Conservation (phyloP, 2,329 filamentous ascomycete genomes). For the Alternaria gaisen region DNA sequence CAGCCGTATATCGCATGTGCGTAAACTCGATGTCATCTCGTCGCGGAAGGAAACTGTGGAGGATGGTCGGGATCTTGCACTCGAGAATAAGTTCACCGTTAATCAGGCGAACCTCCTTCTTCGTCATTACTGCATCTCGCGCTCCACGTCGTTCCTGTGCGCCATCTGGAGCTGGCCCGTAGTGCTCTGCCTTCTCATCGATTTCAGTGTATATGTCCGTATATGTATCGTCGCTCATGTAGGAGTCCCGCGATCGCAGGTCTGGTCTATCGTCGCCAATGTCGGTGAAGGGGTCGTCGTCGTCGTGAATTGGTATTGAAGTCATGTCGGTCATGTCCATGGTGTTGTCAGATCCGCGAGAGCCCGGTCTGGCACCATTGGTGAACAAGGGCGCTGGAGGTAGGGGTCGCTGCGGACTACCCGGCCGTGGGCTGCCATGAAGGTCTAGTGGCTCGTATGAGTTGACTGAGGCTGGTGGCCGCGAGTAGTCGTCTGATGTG, state of each 20-base stretch:
- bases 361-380: constrained; percentile 56
- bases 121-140: constrained; percentile 84
- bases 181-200: constrained; percentile 74
- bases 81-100: constrained; percentile 97
- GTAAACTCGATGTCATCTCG: constrained; percentile 96
- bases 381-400: constrained; percentile 89
- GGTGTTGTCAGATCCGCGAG: constrained; percentile 53
- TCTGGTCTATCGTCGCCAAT: constrained; percentile 65
- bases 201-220: constrained; percentile 59
- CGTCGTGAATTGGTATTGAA: constrained; percentile 71
- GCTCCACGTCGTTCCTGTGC: constrained; percentile 89
- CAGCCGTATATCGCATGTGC: constrained; percentile 97
- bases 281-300: constrained; percentile 77
- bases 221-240: constrained; percentile 68
- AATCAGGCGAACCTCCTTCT: constrained; percentile 93
- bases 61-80: constrained; percentile 98
- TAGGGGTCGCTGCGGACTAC: constrained; percentile 84
- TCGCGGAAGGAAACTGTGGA: constrained; percentile 94
- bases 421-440: constrained; percentile 87
- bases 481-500: constrained; percentile 68
- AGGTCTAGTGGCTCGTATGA: constrained; percentile 87
- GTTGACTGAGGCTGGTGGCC: constrained; percentile 74
- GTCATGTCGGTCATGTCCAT: constrained; percentile 75
- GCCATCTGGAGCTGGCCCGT: constrained; percentile 85
- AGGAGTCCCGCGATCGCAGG: constrained; percentile 70